Evolutionary conservation across 257 asterid genomes (phyloP), one percentile per base, ranked within the genome.

Genomic region (Solanum bulbocastanum): DNA sequence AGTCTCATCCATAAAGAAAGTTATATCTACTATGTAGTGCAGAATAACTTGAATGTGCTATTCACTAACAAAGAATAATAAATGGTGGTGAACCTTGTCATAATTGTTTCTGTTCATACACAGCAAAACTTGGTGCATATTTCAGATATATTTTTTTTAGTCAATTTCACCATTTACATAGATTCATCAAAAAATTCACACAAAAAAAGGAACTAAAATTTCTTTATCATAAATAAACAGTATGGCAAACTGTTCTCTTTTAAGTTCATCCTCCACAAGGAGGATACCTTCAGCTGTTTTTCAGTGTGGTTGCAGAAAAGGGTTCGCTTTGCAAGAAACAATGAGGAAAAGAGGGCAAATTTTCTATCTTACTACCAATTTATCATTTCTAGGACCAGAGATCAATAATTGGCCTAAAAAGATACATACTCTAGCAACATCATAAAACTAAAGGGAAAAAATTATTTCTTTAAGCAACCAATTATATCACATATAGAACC

Each of bases 201-300:
- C 0, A 7, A 72, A 8, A 18, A 16, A 39, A 18, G 1, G 0
- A 4, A 72, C 10, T 0, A 42, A 8, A 4, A 69, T 3, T 15
- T 69, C 76, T 15, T 72, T 72, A 2, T 20, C 78, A 37, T 8
- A 3, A 33, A 30, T 32, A 14, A 13, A 44, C 10, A 12, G n/a
- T 16, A 15, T 14, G 11, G n/a, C 40, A 30, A 30, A 15, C 39
- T 8, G 40, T 69, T 69, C 4, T 6, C 76, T 22, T 15, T 27
- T 10, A 7, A 1, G 3, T 8, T 14, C 15, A 69, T 69, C 76
- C 12, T 32, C 11, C 73, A 25, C 1, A 11, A 23, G 72, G 72
- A 10, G 15, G 13, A 14, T 42, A 42, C 5, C 5, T n/a, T 65
- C 33, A 65, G 27, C 33, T n/a, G 72, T n/a, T n/a, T 65, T n/a